Evolutionary conservation across 192 early-diverging fungal species (phyloP), one percentile per base, ranked within the genome.

Genomic region (Funneliformis mosseae): DNA sequence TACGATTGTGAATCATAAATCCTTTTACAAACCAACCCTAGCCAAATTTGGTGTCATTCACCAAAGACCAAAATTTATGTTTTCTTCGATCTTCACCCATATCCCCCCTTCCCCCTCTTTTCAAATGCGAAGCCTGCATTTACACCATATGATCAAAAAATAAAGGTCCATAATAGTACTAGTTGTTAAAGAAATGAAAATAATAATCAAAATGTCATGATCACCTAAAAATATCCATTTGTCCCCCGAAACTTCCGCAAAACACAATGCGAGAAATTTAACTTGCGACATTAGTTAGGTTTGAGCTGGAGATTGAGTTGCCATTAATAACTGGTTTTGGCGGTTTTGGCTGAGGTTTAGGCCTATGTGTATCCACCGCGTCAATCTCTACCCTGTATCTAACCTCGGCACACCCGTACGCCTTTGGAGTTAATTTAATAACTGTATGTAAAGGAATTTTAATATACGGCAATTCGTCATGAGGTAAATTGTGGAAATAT

Each of bases 361-460:
- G 91, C 59, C 97, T 91, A 82, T 98, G 96, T 0, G 98, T 99
- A 86, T 99, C 96, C 7, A 99, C 98, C 7, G 98, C 98, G 41
- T 94, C 96, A 79, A 99, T 97, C 75, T 99, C 96, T 23, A 99
- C 93, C 80, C 92, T 92, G 86, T 93, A 98, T 85, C 92, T 88
- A 83, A 98, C 95, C 78, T 98, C 96, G 68, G 95, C 89, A 83
- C 98, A 99, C 27, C 93, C 91, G 81, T 99, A 99, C 12, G 98
- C 98, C 39, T 95, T 95, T 55, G 97, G 97, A 8, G 97, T 99
- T 33, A 99, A 87, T 83, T 97, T 95, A 81, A 99, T 96, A 59
- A 99, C 91, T 0, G 97, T 96, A 83, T 99, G 98, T 66, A 99
- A 88, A 7, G 98, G 98, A 67, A 99, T 97, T 83, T 99, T 99